These are phyloP conservation scores for Emmonsia crescens DNA, from an alignment of 2,329 filamentous ascomycete species.

Conservation along the genomic window DNA sequence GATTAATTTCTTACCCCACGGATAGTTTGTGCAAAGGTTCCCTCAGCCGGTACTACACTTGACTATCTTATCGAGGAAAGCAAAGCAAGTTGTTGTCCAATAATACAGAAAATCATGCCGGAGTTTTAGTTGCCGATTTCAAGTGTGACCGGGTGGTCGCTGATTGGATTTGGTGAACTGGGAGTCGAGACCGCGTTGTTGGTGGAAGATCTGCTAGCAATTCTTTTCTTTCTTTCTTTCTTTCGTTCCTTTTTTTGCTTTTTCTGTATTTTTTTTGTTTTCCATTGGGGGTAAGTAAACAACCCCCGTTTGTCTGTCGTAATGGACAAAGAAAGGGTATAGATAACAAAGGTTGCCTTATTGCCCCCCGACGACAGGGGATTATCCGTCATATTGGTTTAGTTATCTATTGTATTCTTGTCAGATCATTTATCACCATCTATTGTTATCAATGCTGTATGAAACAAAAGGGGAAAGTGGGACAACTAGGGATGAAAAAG, in stretches of 20 bases:
- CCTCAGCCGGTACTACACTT: background rate
- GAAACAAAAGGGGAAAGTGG: background rate
- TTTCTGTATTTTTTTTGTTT: background rate
- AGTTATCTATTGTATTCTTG: background rate
- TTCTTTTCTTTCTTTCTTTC: background rate
- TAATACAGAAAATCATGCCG: background rate
- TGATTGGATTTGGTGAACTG: background rate
- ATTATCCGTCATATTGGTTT: background rate
- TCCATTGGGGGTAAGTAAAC: background rate
- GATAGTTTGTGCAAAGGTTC: background rate
- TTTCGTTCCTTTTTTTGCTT: background rate
- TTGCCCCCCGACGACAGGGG: background rate
- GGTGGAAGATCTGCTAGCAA: background rate
- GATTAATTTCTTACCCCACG: background rate
- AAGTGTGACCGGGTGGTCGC: background rate
- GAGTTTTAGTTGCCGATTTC: conserved; percentile 2
- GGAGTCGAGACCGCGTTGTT: background rate
- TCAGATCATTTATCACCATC: background rate
- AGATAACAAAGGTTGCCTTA: background rate
- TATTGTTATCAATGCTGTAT: background rate
- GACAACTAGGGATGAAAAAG: background rate
- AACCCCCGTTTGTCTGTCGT: background rate
- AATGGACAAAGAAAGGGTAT: background rate
- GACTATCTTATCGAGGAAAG: background rate
- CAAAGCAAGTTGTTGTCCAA: background rate